phyloP scores from a whole-genome alignment of 2,329 filamentous ascomycete genomes.

The Fusarium pseudocircinatum region DNA sequence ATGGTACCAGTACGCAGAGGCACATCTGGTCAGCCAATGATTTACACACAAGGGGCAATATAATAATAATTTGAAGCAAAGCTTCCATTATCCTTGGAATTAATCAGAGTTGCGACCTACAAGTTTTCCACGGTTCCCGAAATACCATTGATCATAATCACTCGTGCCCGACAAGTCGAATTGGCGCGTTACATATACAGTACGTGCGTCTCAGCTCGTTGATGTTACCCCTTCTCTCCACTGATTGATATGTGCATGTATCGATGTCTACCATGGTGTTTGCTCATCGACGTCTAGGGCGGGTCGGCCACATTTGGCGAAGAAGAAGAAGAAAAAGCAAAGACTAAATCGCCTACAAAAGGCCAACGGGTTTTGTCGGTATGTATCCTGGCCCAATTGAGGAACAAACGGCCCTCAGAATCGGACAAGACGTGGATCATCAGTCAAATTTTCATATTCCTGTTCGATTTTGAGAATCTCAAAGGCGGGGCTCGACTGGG shows the following conservation, averaged over 20 bases:
- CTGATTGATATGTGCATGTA: conserved; percentile 10
- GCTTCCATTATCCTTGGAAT: not conserved
- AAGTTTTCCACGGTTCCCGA: conserved; percentile 7
- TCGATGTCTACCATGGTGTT: not conserved
- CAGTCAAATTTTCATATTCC: not conserved
- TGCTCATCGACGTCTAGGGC: conserved; percentile 16
- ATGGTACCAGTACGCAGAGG: not conserved
- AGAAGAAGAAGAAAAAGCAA: conserved; percentile 29
- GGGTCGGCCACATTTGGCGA: conserved; percentile 11
- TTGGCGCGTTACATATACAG: conserved; percentile 31
- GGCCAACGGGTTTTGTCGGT: conserved; percentile 3
- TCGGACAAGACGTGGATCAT: conserved; percentile 4
- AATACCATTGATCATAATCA: not conserved
- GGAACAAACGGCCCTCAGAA: not conserved
- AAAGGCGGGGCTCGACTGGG: not conserved
- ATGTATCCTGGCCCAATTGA: not conserved
- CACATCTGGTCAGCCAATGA: conserved; percentile 7
- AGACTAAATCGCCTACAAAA: conserved; percentile 1
- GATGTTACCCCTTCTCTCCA: conserved; percentile 39
- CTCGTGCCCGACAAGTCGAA: conserved; percentile 12
- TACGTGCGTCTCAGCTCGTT: conserved; percentile 21
- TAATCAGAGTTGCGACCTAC: not conserved
- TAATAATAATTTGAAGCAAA: conserved; percentile 20
- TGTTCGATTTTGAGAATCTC: not conserved
- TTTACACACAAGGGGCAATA: conserved; percentile 8